Conservation (phyloP, 2,329 filamentous ascomycete genomes). For the Fusarium sp. region DNA sequence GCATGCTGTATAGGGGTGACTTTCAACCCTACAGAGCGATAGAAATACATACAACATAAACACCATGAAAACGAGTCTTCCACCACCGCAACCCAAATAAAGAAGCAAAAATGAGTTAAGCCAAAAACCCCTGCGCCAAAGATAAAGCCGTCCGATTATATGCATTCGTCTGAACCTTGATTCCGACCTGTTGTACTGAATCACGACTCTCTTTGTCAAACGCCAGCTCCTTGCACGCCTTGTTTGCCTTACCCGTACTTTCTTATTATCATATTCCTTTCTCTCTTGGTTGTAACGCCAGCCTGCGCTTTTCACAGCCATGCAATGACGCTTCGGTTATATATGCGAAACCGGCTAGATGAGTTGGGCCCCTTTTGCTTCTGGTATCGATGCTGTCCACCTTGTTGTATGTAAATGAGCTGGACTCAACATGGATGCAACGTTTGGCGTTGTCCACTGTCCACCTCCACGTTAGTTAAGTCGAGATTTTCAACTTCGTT, state of each 20-base stretch:
- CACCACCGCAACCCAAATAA: neutral
- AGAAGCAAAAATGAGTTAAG: constrained; percentile 4
- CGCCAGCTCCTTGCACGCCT: constrained; percentile 41
- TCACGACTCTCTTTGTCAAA: constrained; percentile 35
- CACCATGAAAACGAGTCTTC: constrained; percentile 4
- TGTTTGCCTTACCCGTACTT: constrained; percentile 25
- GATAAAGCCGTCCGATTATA: constrained; percentile 42
- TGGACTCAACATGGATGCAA: neutral
- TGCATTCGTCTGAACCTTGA: constrained; percentile 32
- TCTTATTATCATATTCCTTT: constrained; percentile 1
- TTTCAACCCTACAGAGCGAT: constrained; percentile 19
- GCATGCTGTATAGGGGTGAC: constrained; percentile 12
- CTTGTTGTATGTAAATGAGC: neutral
- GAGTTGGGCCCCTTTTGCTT: neutral
- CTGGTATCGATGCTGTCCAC: neutral
- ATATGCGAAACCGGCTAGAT: neutral
- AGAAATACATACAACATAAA: constrained; percentile 36
- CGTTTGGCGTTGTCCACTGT: neutral
- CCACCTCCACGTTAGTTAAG: neutral
- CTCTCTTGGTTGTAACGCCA: neutral
- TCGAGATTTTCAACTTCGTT: neutral
- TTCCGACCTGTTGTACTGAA: constrained; percentile 22
- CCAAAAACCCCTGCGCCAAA: constrained; percentile 39
- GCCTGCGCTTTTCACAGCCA: neutral
- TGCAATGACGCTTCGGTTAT: neutral